Conservation (phyloP, 306 rosid species). For the Canavalia gladiata region DNA sequence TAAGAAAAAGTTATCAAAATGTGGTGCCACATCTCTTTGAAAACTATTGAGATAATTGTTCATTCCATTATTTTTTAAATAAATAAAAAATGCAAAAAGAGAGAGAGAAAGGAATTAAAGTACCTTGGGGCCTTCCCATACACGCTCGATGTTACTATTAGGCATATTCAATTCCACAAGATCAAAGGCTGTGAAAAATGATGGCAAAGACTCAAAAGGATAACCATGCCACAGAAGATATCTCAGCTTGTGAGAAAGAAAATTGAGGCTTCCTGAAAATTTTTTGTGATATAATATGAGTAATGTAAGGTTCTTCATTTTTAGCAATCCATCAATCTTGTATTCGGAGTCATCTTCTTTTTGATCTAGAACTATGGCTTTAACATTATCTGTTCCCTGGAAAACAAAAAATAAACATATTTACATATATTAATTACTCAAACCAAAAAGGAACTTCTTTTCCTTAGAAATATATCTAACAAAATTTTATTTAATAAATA, state of each 20-base stretch:
- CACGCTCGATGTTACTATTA: neutral
- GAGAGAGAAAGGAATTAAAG: too few relatives aligned
- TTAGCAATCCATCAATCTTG: neutral
- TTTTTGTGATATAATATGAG: slow-evolving; percentile 10
- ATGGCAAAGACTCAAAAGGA: slow-evolving; percentile 34
- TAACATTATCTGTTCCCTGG: neutral
- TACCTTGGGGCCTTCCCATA: slow-evolving; percentile 12
- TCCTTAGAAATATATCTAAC: neutral
- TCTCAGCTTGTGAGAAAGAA: neutral
- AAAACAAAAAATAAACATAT: neutral
- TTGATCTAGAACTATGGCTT: slow-evolving; percentile 38
- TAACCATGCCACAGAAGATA: slow-evolving; percentile 34
- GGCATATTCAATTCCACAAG: slow-evolving; percentile 31
- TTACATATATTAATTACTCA: too few relatives aligned
- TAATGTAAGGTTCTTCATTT: neutral
- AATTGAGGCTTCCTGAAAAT: neutral
- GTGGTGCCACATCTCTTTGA: too few relatives aligned
- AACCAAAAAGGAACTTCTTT: too few relatives aligned
- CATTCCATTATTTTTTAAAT: neutral
- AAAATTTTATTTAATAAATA: neutral
- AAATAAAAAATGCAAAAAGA: too few relatives aligned
- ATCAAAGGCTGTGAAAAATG: neutral
- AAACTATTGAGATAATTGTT: neutral
- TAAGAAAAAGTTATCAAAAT: too few relatives aligned
- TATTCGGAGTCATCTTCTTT: neutral